Evolutionary conservation across 78 protist species (phyloP).

Genomic region (Dictyostelium firmibasis): DNA sequence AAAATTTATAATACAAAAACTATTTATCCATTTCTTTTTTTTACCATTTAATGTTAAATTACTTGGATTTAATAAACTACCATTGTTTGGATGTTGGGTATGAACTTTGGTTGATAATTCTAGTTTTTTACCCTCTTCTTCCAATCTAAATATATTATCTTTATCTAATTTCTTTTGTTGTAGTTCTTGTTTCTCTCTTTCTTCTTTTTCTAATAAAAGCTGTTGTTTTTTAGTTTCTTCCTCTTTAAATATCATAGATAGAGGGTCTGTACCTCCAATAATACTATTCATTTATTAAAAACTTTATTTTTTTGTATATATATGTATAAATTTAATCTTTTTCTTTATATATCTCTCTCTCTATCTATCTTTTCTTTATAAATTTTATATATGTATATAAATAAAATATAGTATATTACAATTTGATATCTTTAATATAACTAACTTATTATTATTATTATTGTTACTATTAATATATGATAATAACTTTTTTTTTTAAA

Average conservation of each 20-base stretch:
- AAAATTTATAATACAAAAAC: constrained; percentile 72
- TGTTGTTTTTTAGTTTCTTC: constrained; percentile 28
- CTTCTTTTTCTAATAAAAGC: constrained; percentile 4
- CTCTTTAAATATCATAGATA: constrained; percentile 39
- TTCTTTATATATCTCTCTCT: not conserved
- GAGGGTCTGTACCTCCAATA: constrained; percentile 25
- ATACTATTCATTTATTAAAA: not conserved
- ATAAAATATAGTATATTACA: not conserved
- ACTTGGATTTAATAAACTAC: not conserved
- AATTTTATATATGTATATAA: too few relatives aligned
- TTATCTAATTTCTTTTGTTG: not conserved
- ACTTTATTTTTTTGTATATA: not conserved
- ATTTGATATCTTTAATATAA: not conserved
- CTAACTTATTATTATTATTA: too few relatives aligned
- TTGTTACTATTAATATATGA: too few relatives aligned
- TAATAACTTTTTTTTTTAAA: too few relatives aligned
- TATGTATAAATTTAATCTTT: not conserved
- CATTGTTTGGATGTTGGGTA: constrained; percentile 16
- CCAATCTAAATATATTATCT: constrained; percentile 14
- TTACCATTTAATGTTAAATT: not conserved
- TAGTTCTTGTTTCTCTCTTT: not conserved
- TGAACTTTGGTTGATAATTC: constrained; percentile 38
- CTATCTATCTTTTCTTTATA: too few relatives aligned
- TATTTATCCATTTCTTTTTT: constrained; percentile 68
- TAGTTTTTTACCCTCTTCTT: constrained; percentile 27